Percentiles rank a stretch among this genome's conserved stretches.
Evolutionary conservation across 2,329 filamentous ascomycete species (phyloP).

Genomic region (Arthrinium phaeospermum): DNA sequence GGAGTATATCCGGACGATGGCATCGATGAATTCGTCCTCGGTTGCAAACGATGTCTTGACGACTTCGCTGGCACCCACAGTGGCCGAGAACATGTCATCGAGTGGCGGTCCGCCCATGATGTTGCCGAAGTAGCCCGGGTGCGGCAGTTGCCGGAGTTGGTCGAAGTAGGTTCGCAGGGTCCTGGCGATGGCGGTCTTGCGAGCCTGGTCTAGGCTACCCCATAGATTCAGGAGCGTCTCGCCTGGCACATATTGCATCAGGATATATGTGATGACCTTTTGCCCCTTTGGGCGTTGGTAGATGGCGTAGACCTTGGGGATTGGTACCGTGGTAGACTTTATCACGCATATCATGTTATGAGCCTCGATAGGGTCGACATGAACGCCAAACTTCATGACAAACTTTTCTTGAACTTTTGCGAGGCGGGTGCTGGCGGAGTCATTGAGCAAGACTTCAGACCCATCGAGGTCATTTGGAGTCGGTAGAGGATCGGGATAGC

Average conservation of each 20-base stretch:
- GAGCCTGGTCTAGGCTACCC: conserved; percentile 21
- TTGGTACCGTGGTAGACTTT: conserved; percentile 26
- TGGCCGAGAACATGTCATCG: neutral
- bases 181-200: conserved; percentile 20
- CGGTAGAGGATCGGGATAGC: conserved; percentile 17
- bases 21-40: neutral
- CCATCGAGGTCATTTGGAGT: conserved; percentile 22
- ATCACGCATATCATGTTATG: conserved; percentile 30
- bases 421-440: neutral
- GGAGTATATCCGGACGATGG: neutral
- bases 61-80: neutral
- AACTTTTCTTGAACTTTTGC: conserved; percentile 14
- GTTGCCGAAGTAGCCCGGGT: conserved; percentile 21
- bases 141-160: conserved; percentile 22
- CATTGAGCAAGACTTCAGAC: conserved; percentile 20
- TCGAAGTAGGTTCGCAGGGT: conserved; percentile 23
- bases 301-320: conserved; percentile 32
- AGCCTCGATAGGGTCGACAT: conserved; percentile 28
- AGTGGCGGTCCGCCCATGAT: conserved; percentile 1
- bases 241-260: conserved; percentile 25
- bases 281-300: conserved; percentile 24
- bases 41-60: neutral
- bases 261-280: conserved; percentile 20
- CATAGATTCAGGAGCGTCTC: conserved; percentile 19
- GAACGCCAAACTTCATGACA: conserved; percentile 27